Evolutionary conservation across 495 filamentous ascomycete species (phyloP), one percentile per base, ranked within the genome.

Genomic region (Daldinia concentrica): DNA sequence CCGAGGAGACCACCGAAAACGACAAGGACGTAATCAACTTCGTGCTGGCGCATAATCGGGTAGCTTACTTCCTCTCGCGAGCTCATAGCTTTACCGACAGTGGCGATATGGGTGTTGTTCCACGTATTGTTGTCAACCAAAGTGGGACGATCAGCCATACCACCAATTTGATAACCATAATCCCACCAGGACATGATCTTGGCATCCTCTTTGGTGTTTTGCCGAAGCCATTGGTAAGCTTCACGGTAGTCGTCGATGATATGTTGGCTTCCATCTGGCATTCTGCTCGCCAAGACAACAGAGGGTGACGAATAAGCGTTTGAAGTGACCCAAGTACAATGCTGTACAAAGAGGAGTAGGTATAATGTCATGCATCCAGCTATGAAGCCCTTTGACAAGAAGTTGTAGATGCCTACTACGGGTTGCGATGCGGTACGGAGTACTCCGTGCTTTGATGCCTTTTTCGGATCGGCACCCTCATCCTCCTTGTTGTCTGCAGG

Each of bases 111-210:
- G 12, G 96, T 99, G 83, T 99, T 99, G 83, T 99, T 99, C 96
- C 96, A 99, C 15, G 96, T 99, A 81, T 99, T 99, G 84, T 99
- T 99, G 83, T 99, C 96, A 19, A 99, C 96, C 43, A 99, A 85
- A 0, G 96, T 99, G 39, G 96, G 94, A 26, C 96, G 90, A 80
- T 99, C 96, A 37, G 96, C 96, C 96, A 99, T 99, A 64, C 96
- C 96, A 82, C 96, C 96, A 78, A 99, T 99, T 82, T 99, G 96
- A 82, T 99, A 99, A 58, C 96, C 96, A 72, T 99, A 99, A 78
- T 99, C 96, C 96, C 96, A 99, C 96, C 96, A 99, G 15, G 93
- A 94, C 96, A 98, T 98, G 76, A 99, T 92, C 87, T 99, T 99
- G 73, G 96, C 95, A 76, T 97, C 91, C 52, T 94, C 87, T 17